Percentiles rank a stretch among this genome's conserved stretches.
These are phyloP conservation scores for Exserohilum turcica DNA, from an alignment of 2,329 filamentous ascomycete species.

Conservation along the genomic window DNA sequence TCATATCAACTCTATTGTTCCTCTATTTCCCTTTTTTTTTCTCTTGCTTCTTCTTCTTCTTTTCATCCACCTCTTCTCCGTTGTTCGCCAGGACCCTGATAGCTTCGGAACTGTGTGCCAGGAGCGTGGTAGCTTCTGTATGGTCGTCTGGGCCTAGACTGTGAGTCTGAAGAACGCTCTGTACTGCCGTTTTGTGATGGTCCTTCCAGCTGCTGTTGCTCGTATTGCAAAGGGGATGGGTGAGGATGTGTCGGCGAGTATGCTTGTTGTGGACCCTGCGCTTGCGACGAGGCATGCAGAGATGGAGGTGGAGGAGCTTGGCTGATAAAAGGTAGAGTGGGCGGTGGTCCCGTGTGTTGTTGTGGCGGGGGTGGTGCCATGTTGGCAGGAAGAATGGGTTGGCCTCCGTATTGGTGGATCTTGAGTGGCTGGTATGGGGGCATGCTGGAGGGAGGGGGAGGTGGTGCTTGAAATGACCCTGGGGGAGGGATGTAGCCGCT, in stretches of 20 bases:
- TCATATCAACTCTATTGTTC: background rate
- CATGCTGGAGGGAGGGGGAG: constrained; percentile 31
- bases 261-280: constrained; percentile 17
- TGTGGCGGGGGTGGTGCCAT: constrained; percentile 38
- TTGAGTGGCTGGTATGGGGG: constrained; percentile 41
- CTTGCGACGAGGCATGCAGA: constrained; percentile 4
- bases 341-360: constrained; percentile 8
- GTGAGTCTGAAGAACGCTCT: constrained; percentile 23
- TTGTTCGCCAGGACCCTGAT: constrained; percentile 36
- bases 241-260: constrained; percentile 32
- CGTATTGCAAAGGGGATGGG: constrained; percentile 26
- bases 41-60: background rate
- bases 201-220: constrained; percentile 24
- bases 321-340: constrained; percentile 1
- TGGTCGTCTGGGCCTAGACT: constrained; percentile 33
- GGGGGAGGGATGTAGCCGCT: constrained; percentile 41
- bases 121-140: constrained; percentile 43
- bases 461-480: constrained; percentile 42
- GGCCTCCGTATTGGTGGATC: constrained; percentile 48
- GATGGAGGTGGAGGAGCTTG: background rate
- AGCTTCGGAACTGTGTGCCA: constrained; percentile 42
- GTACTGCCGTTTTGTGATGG: constrained; percentile 11
- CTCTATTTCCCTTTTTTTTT: background rate
- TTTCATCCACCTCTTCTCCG: constrained; percentile 31
- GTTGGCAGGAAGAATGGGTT: constrained; percentile 48